Conservation (phyloP, 1,139 yeast species). For the Saccharomycopsis hybrid region DNA sequence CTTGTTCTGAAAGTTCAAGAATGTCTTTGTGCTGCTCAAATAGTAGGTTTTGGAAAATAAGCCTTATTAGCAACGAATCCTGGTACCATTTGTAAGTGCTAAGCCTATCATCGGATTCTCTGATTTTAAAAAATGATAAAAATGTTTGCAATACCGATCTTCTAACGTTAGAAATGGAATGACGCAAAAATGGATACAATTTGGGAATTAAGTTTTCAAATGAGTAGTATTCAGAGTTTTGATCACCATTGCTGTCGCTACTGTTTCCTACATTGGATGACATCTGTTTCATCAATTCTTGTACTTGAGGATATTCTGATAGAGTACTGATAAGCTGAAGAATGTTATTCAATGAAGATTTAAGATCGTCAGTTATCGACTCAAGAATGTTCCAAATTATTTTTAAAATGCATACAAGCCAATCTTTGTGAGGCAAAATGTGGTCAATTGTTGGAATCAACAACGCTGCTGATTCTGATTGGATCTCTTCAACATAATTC, state of each 20-base stretch:
- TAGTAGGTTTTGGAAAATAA: conserved; percentile 78
- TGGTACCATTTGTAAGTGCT: conserved; percentile 20
- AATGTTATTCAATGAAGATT: conserved; percentile 19
- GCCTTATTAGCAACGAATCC: conserved; percentile 41
- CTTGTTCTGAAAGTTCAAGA: conserved; percentile 52
- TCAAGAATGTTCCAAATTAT: conserved; percentile 20
- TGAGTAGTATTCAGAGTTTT: conserved; percentile 45
- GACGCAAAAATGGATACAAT: conserved; percentile 86
- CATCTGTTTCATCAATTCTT: conserved; percentile 38
- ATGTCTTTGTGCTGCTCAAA: conserved; percentile 84
- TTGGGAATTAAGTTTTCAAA: conserved; percentile 82
- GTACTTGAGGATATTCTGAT: conserved; percentile 54
- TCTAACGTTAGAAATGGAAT: conserved; percentile 87
- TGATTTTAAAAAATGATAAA: conserved; percentile 63
- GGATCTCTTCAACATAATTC: conserved; percentile 91
- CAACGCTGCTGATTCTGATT: conserved; percentile 93
- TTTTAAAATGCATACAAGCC: conserved; percentile 15
- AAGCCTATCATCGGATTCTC: too few species aligned
- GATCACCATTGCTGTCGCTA: conserved; percentile 40
- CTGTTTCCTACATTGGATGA: too few species aligned
- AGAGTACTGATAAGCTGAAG: conserved; percentile 24
- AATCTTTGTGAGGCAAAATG: conserved; percentile 17
- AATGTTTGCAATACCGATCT: conserved; percentile 81
- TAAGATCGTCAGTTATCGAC: conserved; percentile 20
- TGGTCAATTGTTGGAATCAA: conserved; percentile 83